These are phyloP conservation scores for Termitomyces sp. DNA, from an alignment of 768 basidiomycete species.

Conservation along the genomic window DNA sequence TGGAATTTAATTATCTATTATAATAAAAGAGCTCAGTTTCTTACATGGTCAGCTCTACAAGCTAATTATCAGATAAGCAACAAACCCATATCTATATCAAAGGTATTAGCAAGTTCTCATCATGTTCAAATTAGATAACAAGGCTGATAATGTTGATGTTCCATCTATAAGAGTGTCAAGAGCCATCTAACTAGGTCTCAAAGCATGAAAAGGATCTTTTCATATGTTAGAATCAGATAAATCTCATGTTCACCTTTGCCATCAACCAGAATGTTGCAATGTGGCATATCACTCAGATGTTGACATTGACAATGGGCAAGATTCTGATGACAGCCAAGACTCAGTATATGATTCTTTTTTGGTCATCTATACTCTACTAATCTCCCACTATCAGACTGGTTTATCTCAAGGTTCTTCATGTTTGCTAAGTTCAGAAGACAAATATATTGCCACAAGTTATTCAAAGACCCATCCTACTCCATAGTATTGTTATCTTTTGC, in stretches of 20 bases:
- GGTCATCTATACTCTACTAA: neutral
- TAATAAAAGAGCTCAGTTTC: no score
- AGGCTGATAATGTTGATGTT: no score
- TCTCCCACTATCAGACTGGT: neutral
- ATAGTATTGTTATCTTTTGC: conserved; percentile 1
- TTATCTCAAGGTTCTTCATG: conserved; percentile 3
- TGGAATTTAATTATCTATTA: no score
- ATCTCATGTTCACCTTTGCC: neutral
- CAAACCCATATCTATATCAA: neutral
- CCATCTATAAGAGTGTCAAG: neutral
- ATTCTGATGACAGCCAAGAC: conserved; percentile 7
- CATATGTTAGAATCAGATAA: neutral
- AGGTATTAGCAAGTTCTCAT: neutral
- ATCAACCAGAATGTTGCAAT: conserved; percentile 1
- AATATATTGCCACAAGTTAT: neutral
- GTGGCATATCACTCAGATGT: neutral
- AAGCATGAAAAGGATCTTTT: no score
- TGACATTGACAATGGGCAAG: neutral
- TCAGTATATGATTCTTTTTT: neutral
- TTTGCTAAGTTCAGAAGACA: conserved; percentile 5
- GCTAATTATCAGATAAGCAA: neutral
- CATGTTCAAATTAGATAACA: neutral
- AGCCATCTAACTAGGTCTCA: no score
- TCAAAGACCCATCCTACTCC: conserved; percentile 6
- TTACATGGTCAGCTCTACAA: no score